Conservation (phyloP, 2,329 filamentous ascomycete genomes). For the Penicillium nordicum region DNA sequence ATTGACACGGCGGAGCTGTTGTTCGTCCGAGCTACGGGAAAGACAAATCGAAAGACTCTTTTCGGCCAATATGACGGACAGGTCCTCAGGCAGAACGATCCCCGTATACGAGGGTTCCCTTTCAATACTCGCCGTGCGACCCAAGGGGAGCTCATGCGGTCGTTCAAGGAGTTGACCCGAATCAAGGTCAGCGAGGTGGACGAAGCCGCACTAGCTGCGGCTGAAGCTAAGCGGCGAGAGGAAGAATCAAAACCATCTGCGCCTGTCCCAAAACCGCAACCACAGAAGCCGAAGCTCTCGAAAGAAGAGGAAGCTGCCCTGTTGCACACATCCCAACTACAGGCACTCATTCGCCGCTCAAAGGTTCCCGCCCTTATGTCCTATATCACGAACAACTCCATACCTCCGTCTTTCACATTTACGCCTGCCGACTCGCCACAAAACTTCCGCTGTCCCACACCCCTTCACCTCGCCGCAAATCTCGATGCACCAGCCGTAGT, state of each 20-base stretch:
- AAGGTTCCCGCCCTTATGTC: slow-evolving; percentile 83
- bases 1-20: slow-evolving; percentile 81
- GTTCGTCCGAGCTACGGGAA: slow-evolving; percentile 86
- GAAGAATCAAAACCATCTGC: slow-evolving; percentile 33
- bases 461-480: slow-evolving; percentile 80
- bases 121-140: slow-evolving; percentile 91
- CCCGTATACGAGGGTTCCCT: slow-evolving; percentile 79
- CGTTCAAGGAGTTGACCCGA: slow-evolving; percentile 88
- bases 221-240: slow-evolving; percentile 48
- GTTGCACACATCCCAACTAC: slow-evolving; percentile 84
- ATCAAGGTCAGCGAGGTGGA: slow-evolving; percentile 79
- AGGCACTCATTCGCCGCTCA: slow-evolving; percentile 80
- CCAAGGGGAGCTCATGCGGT: slow-evolving; percentile 89
- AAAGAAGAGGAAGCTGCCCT: slow-evolving; percentile 80
- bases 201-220: slow-evolving; percentile 59
- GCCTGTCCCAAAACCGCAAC: slow-evolving; percentile 34
- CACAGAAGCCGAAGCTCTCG: slow-evolving; percentile 58
- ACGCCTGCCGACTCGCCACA: slow-evolving; percentile 62
- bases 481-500: slow-evolving; percentile 78
- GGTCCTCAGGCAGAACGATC: slow-evolving; percentile 73
- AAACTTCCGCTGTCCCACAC: slow-evolving; percentile 76
- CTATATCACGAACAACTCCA: slow-evolving; percentile 73
- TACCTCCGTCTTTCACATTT: slow-evolving; percentile 72
- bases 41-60: slow-evolving; percentile 77
- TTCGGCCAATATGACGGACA: slow-evolving; percentile 91